phyloP scores from a whole-genome alignment of 1,139 yeast genomes.

The Debaryomycetaceae sp. region DNA sequence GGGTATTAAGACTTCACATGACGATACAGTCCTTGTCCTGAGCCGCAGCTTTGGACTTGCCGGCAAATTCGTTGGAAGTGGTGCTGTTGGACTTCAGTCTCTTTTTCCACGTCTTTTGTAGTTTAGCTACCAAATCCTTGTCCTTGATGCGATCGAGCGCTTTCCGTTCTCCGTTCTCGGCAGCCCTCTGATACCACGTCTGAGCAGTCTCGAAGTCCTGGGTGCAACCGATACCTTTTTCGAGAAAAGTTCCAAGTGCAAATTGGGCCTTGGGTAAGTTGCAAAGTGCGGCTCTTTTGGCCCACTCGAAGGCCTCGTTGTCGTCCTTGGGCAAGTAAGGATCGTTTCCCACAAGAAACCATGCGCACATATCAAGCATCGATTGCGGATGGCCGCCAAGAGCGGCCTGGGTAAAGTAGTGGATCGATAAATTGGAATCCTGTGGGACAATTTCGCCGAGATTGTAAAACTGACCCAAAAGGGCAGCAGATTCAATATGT shows the following conservation, averaged over 20 bases:
- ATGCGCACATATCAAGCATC: constrained; percentile 93
- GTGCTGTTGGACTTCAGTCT: constrained; percentile 8
- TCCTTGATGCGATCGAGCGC: constrained; percentile 45
- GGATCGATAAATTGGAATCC: constrained; percentile 82
- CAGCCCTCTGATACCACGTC: constrained; percentile 75
- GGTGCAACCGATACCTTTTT: constrained; percentile 83
- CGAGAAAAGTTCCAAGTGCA: constrained; percentile 80
- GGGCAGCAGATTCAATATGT: constrained; percentile 73
- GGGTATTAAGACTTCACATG: constrained; percentile 18
- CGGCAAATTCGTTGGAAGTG: background rate
- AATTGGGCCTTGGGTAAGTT: constrained; percentile 82
- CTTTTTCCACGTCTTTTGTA: constrained; percentile 29
- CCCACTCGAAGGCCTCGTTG: constrained; percentile 93
- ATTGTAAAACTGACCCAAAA: constrained; percentile 83
- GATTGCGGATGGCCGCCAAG: constrained; percentile 82
- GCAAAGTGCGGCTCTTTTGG: constrained; percentile 73
- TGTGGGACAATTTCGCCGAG: constrained; percentile 76
- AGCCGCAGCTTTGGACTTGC: constrained; percentile 14
- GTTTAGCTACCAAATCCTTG: constrained; percentile 27
- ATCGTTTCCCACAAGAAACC: constrained; percentile 91
- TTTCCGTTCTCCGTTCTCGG: constrained; percentile 66
- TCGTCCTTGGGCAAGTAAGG: constrained; percentile 78
- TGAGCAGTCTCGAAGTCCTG: constrained; percentile 56
- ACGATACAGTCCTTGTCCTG: constrained; percentile 46
- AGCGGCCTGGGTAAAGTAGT: constrained; percentile 91